phyloP scores from a whole-genome alignment of 805 yeast species.

The Ogataea methylovora region DNA sequence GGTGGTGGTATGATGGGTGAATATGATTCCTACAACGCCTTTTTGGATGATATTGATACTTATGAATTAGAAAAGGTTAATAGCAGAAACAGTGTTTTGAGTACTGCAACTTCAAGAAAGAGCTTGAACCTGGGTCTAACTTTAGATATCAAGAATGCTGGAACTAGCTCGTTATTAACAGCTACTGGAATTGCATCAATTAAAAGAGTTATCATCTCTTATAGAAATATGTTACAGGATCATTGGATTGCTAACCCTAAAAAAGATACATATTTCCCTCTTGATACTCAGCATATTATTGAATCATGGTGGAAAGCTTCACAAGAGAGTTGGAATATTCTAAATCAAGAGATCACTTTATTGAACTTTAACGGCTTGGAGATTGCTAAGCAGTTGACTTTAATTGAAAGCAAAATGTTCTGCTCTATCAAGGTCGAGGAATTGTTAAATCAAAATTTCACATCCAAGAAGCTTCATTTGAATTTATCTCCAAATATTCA shows the following conservation, averaged over 20 bases:
- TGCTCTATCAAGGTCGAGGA: conserved; percentile 59
- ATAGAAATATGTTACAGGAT: conserved; percentile 42
- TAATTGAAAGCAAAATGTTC: conserved; percentile 63
- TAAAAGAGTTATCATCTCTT: conserved; percentile 43
- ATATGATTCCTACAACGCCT: conserved; percentile 23
- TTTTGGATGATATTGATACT: conserved; percentile 26
- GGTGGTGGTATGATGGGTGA: conserved; percentile 14
- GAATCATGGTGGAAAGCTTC: conserved; percentile 42
- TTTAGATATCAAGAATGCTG: conserved; percentile 20
- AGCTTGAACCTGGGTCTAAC: conserved; percentile 21
- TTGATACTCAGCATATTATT: conserved; percentile 29
- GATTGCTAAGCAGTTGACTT: conserved; percentile 68
- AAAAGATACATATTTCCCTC: conserved; percentile 15
- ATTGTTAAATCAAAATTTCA: conserved; percentile 54
- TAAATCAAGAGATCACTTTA: conserved; percentile 44
- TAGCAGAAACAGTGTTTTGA: conserved; percentile 4
- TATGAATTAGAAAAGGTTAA: conserved; percentile 20
- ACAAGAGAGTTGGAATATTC: conserved; percentile 51
- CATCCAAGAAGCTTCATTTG: conserved; percentile 50
- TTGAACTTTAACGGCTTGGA: conserved; percentile 63
- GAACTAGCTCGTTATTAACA: conserved; percentile 20
- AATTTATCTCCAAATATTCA: conserved; percentile 58
- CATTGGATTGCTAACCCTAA: conserved; percentile 31
- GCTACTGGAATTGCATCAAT: conserved; percentile 33
- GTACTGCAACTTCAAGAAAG: conserved; percentile 7